Evolutionary conservation across 352 stramenopile species (phyloP), one percentile per base, ranked within the genome.

Genomic region (Pythium utonaiense): DNA sequence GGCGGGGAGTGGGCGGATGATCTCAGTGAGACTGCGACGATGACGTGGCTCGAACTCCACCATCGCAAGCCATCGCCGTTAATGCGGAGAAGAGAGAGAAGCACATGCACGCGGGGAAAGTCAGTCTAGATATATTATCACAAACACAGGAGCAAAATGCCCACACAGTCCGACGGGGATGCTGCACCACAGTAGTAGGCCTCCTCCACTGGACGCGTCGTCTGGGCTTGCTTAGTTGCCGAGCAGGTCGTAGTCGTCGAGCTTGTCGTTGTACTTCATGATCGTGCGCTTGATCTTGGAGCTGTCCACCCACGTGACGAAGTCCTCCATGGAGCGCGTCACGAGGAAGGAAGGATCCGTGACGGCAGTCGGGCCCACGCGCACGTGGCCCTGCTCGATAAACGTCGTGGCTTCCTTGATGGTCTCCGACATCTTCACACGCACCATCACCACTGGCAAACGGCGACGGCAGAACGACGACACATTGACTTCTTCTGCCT

Each of bases 211-310:
- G 16, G 38, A 22, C 38, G 21, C 38, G 38, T 45, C 16, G 38
- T 10, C 40, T 47, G 21, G 24, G 21, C 22, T 48, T 57, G 27
- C 40, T 64, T 96, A 98, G 66, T 97, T 96, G 53, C 91, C 90
- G 7, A 99, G 88, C 61, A 99, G 77, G 74, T 99, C 97, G 82
- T 98, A 99, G 83, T 99, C 98, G 87, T 99, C 98, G 48, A 99
- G 78, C 72, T 99, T 99, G 76, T 99, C 96, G 84, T 99, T 99
- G 85, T 99, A 99, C 73, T 98, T 98, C 77, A 96, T 93, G 70
- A 98, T 97, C 58, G 89, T 96, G 76, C 91, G 80, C 81, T 98
- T 98, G 83, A 98, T 98, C 91, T 98, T 98, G 58, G 93, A 98
- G 67, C 83, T 95, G 69, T 98, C 93, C 44, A 98, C 96, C 98